phyloP scores from a whole-genome alignment of 768 basidiomycete species.

The Clitopilus passeckerianus region DNA sequence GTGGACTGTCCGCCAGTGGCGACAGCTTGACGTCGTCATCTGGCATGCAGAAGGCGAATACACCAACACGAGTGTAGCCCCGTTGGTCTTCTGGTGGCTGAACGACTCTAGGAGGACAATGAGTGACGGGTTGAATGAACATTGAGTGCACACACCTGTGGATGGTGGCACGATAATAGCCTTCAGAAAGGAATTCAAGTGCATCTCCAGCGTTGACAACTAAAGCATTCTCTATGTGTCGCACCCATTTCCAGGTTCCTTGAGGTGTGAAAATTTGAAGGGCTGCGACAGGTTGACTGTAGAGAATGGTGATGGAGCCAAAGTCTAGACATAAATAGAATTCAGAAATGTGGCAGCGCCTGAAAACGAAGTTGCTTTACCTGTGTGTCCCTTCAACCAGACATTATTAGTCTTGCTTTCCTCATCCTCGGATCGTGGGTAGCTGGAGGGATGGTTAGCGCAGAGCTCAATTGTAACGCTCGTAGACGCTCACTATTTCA shows the following conservation, averaged over 20 bases:
- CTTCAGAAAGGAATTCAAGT: conserved; percentile 42
- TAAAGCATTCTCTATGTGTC: conserved; percentile 41
- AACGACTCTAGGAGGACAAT: conserved; percentile 24
- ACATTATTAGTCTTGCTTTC: conserved; percentile 38
- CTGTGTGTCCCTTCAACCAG: conserved; percentile 48
- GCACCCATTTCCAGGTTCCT: conserved; percentile 43
- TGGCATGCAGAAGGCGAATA: conserved; percentile 41
- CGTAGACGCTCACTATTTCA: conserved; percentile 39
- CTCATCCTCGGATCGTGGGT: conserved; percentile 35
- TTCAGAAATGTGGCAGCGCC: background rate
- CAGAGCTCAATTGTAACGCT: background rate
- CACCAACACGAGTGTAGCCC: conserved; percentile 35
- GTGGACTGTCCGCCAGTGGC: conserved; percentile 36
- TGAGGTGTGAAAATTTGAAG: conserved; percentile 39
- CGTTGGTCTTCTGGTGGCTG: conserved; percentile 45
- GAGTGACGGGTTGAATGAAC: background rate
- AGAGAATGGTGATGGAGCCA: conserved; percentile 39
- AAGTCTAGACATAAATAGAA: conserved; percentile 24
- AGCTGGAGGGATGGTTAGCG: conserved; percentile 18
- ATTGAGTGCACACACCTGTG: conserved; percentile 15
- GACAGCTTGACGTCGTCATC: conserved; percentile 38
- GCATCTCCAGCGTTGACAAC: conserved; percentile 46
- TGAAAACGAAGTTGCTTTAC: conserved; percentile 14
- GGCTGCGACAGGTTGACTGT: conserved; percentile 44
- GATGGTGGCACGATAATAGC: conserved; percentile 43